phyloP scores from a whole-genome alignment of 1,139 yeast species.

The Blastobotrys elegans region DNA sequence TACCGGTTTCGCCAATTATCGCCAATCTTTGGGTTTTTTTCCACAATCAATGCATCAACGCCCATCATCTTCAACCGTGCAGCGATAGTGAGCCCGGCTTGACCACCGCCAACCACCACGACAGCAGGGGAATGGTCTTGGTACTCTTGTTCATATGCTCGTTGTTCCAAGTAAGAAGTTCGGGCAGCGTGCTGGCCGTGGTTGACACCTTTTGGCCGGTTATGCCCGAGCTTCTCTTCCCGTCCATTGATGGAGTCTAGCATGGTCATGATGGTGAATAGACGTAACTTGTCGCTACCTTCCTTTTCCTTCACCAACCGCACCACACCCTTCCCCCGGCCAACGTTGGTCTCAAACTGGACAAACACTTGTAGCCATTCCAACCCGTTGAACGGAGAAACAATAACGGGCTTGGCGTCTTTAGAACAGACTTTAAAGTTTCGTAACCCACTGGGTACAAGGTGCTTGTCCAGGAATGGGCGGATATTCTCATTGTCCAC shows the following conservation, averaged over 20 bases:
- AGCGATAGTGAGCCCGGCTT: constrained; percentile 41
- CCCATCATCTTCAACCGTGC: constrained; percentile 42
- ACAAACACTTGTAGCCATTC: constrained; percentile 31
- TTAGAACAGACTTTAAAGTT: constrained; percentile 1
- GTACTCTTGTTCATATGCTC: constrained; percentile 20
- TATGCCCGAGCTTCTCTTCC: constrained; percentile 35
- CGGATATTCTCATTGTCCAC: not conserved
- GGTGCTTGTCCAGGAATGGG: not conserved
- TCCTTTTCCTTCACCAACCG: constrained; percentile 33
- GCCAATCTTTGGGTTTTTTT: constrained; percentile 37
- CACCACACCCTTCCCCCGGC: constrained; percentile 37
- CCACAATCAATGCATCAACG: constrained; percentile 38
- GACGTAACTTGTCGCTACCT: constrained; percentile 29
- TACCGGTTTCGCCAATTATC: constrained; percentile 46
- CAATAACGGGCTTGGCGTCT: constrained; percentile 3
- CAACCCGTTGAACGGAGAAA: constrained; percentile 7
- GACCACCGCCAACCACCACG: constrained; percentile 44
- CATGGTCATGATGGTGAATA: constrained; percentile 35
- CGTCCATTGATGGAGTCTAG: constrained; percentile 36
- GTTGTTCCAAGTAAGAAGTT: constrained; percentile 11
- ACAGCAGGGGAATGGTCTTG: constrained; percentile 31
- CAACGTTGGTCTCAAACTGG: constrained; percentile 34
- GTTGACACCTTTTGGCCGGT: constrained; percentile 37
- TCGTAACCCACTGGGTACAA: constrained; percentile 1
- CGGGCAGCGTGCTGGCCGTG: constrained; percentile 40